Evolutionary conservation across 306 rosid species (phyloP), one percentile per base, ranked within the genome.

Genomic region (Prunus dulcis): DNA sequence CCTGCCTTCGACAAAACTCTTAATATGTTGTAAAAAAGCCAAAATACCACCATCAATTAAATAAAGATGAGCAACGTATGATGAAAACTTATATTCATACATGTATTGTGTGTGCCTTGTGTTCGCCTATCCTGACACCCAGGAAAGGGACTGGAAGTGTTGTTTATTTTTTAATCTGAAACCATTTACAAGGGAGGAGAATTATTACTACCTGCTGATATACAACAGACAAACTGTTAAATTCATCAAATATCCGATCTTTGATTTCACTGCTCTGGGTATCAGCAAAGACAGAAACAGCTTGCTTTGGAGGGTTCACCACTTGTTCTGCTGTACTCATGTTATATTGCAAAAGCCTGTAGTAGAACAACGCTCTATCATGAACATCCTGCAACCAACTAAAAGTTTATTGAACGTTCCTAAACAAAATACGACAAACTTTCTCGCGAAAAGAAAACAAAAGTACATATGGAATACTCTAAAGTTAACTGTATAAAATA

Each of bases 251-350:
- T 79, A 96, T 92, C 56, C 99, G 96, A 84, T 96, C 99, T 85
- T 91, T 96, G 82, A 96, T 84, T 88, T 96, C 99, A 69, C 97
- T 96, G 91, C 93, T 96, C 82, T 92, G 99, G 57, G 97, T 89
- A 80, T 96, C 99, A 63, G 99, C 98, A 87, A 96, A 96, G 67
- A 96, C 99, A n/a, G 99, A 96, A 82, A 96, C 98, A 55, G 98
- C 99, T 89, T 92, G 99, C 86, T 96, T 96, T 74, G 99, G 94
- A 74, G 99, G 99, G 85, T 91, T 89, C 56, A 96, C 99, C 78
- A 96, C 96, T 68, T 76, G 89, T 80, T 96, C 94, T 66, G 98
- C 99, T 49, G 88, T 93, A 19, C 92, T 81, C 71, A 82, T 91
- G 19, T 92, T 80, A 79, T 89, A 80, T 76, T 88, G 93, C 85